A percentile compares a stretch with the other conserved stretches of the same genome.
Conservation (phyloP, 805 yeast species). For the Priceomyces haplophilus region DNA sequence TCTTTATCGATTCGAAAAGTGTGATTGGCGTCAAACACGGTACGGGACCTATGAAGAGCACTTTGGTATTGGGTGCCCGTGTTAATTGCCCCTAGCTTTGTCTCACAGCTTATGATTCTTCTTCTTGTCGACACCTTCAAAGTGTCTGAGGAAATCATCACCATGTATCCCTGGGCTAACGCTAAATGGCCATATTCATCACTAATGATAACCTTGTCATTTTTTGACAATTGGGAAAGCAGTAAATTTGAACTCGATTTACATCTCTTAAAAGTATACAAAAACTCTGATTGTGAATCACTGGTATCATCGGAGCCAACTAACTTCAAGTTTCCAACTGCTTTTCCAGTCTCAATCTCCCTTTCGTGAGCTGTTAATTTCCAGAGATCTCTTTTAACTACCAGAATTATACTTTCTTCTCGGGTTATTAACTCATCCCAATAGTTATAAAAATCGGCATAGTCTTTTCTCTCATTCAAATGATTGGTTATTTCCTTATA, state of each 20-base stretch:
- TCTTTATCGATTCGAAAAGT: conserved; percentile 75
- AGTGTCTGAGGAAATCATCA: conserved; percentile 36
- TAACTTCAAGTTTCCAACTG: conserved; percentile 52
- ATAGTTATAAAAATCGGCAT: conserved; percentile 56
- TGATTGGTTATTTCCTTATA: conserved; percentile 53
- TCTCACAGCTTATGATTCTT: conserved; percentile 45
- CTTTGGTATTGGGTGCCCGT: conserved; percentile 53
- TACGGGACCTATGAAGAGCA: conserved; percentile 29
- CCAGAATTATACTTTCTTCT: conserved; percentile 62
- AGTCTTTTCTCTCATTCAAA: conserved; percentile 33
- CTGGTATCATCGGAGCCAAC: conserved; percentile 19
- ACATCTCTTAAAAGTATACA: conserved; percentile 49
- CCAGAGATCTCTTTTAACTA: conserved; percentile 66
- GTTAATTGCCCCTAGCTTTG: conserved; percentile 43
- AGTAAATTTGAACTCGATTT: conserved; percentile 9
- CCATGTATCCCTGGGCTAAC: conserved; percentile 60
- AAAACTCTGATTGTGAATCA: conserved; percentile 26
- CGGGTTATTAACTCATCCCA: conserved; percentile 74
- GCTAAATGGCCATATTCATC: conserved; percentile 80
- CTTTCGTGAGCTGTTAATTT: conserved; percentile 54
- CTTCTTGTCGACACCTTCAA: conserved; percentile 54
- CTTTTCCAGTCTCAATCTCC: conserved; percentile 58
- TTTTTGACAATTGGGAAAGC: conserved; percentile 47
- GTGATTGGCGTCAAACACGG: conserved; percentile 10
- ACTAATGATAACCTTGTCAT: conserved; percentile 71